Base-by-base conservation (phyloP, 768 basidiomycete species). In the Paxillus involutus region DNA sequence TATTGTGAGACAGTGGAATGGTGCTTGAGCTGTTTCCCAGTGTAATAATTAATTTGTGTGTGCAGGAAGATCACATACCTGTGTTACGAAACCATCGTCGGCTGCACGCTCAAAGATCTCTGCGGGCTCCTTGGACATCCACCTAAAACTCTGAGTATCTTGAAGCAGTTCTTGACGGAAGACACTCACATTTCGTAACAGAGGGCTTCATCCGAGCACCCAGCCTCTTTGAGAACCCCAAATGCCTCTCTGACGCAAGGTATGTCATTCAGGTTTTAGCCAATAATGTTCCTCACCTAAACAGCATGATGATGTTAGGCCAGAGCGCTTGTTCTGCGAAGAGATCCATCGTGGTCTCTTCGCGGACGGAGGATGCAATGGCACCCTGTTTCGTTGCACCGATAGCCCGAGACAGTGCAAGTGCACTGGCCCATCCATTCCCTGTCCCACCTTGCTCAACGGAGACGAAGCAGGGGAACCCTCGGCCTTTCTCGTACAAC, bases 61-160 rank as follows among this genome's bases (percentile, higher is more conserved):
- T 10, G 10, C n/a, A 8, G 33, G 32, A 16, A 21, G 26, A 14
- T 21, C 6, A 49, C 73, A 17, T 56, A 77, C 82, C 71, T 84
- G 83, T 16, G 63, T 65, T 46, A 85, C 78, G 67, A 86, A 84
- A 14, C 84, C 84, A 33, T 85, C 83, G 58, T 86, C 84, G 6
- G 84, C 84, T 8, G 84, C 83, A 16, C 81, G 73, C 65, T 86
- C 84, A 63, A 86, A 86, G 39, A 85, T 84, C 59, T 85, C 84
- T 7, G 84, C 84, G 1, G 84, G 83, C 60, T 86, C 84, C 59
- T 85, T 85, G 24, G 84, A 85, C 83, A 85, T 86, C 84, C 84
- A 84, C 82, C 83, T 82, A 32, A 46, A 41, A 9, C 19, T 3
- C 29, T 36, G 19, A 47, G 52, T 8, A 44, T 32, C 51, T 40